These are phyloP conservation scores for Leccinum truebloodii DNA, from an alignment of 768 basidiomycete genomes.

Conservation along the genomic window DNA sequence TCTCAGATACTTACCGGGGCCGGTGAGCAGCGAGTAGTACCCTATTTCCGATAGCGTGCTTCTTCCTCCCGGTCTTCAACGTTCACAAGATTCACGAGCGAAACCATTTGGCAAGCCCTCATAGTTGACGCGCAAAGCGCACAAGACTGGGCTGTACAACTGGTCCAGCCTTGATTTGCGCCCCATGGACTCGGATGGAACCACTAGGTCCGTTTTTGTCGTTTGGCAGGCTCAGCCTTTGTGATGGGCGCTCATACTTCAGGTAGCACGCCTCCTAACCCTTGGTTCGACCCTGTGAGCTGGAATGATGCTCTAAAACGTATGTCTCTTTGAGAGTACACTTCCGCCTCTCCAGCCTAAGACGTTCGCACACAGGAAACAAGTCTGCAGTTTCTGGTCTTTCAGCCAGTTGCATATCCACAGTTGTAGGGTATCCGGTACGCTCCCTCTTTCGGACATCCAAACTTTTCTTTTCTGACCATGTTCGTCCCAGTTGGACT, in stretches of 20 bases:
- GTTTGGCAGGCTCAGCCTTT: not conserved
- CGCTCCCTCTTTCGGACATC: conserved; percentile 9
- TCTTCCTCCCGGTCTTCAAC: conserved; percentile 21
- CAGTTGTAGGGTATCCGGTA: conserved; percentile 89
- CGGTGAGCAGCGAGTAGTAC: conserved; percentile 17
- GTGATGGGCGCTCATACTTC: conserved; percentile 22
- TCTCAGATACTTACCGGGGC: conserved; percentile 10
- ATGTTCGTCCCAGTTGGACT: conserved; percentile 68
- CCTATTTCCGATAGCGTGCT: conserved; percentile 21
- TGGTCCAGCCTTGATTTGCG: conserved; percentile 52
- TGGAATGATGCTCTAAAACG: conserved; percentile 69
- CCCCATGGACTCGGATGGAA: conserved; percentile 71
- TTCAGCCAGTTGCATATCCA: conserved; percentile 89
- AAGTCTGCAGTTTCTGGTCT: conserved; percentile 90
- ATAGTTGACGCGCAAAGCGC: conserved; percentile 55
- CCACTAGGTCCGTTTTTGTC: conserved; percentile 42
- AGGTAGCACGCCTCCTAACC: conserved; percentile 52
- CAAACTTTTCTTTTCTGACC: not conserved
- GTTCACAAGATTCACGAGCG: conserved; percentile 13
- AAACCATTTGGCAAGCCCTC: conserved; percentile 18
- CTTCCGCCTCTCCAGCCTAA: conserved; percentile 8
- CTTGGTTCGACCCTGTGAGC: conserved; percentile 61
- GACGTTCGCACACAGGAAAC: conserved; percentile 51
- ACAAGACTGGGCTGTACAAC: conserved; percentile 71
- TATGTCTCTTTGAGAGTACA: conserved; percentile 35